Evolutionary conservation across 1,139 yeast species (phyloP).

Genomic region (Nakaseomyces sp.): DNA sequence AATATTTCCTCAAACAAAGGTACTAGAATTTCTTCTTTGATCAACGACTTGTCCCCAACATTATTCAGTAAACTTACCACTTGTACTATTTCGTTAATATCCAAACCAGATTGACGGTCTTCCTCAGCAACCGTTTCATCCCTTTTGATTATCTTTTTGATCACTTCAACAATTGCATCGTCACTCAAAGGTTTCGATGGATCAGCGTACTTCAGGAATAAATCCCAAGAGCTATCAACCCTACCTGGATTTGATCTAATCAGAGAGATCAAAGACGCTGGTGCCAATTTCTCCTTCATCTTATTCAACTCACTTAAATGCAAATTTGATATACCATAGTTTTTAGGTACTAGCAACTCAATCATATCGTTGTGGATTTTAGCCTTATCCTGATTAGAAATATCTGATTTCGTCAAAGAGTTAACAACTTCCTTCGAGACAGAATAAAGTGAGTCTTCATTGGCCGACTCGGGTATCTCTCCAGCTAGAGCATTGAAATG

Average conservation of each 20-base stretch:
- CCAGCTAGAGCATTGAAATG: background rate
- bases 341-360: slow-evolving; percentile 21
- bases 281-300: slow-evolving; percentile 10
- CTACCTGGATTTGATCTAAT: slow-evolving; percentile 29
- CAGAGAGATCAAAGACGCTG: slow-evolving; percentile 18
- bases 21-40: slow-evolving; percentile 11
- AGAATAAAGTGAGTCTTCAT: slow-evolving; percentile 13
- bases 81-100: slow-evolving; percentile 15
- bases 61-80: slow-evolving; percentile 12
- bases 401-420: slow-evolving; percentile 7
- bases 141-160: slow-evolving; percentile 18
- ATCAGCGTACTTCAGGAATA: slow-evolving; percentile 13
- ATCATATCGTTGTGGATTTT: slow-evolving; percentile 24
- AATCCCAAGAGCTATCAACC: slow-evolving; percentile 26
- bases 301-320: slow-evolving; percentile 18
- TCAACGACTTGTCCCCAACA: slow-evolving; percentile 9
- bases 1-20: slow-evolving; percentile 11
- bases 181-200: slow-evolving; percentile 13
- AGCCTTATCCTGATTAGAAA: slow-evolving; percentile 13
- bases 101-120: slow-evolving; percentile 15
- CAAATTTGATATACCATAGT: slow-evolving; percentile 26
- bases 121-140: slow-evolving; percentile 19
- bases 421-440: slow-evolving; percentile 15
- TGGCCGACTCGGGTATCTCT: background rate
- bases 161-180: slow-evolving; percentile 13